phyloP scores from a whole-genome alignment of 164 flowering plant species.

The Umbellularia californica region DNA sequence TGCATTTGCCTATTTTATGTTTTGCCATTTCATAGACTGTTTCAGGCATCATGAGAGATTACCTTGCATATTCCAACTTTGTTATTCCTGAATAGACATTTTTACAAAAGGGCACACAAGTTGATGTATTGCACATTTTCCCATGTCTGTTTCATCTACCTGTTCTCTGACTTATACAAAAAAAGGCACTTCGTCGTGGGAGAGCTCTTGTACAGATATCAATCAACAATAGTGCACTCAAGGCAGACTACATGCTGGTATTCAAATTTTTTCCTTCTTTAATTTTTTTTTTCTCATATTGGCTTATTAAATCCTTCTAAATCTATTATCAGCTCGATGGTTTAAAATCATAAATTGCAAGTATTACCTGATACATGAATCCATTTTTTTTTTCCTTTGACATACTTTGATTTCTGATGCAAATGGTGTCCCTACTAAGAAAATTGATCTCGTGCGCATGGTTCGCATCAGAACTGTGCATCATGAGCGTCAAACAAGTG shows the following conservation, averaged over 20 bases:
- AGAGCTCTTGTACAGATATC: slow-evolving; percentile 72
- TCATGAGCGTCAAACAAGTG: too few relatives aligned
- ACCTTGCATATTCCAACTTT: too few relatives aligned
- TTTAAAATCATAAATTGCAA: background rate
- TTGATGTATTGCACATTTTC: background rate
- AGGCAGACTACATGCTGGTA: slow-evolving; percentile 82
- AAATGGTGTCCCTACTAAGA: background rate
- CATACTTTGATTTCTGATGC: too few relatives aligned
- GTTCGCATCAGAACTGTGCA: too few relatives aligned
- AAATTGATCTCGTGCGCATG: too few relatives aligned
- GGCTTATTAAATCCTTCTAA: background rate
- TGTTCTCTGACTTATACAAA: background rate
- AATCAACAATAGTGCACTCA: slow-evolving; percentile 32
- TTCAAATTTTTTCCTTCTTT: background rate
- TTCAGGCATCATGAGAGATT: background rate
- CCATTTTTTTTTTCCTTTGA: background rate
- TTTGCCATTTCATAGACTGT: background rate
- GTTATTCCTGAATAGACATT: too few relatives aligned
- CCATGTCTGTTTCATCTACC: background rate
- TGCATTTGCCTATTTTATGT: slow-evolving; percentile 4
- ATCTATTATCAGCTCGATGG: background rate
- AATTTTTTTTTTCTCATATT: background rate
- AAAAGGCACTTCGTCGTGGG: slow-evolving; percentile 59
- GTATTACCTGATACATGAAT: background rate
- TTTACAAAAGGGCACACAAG: background rate